These are phyloP conservation scores for Globisporangium perplexum DNA, from an alignment of 352 stramenopile species.

Conservation along the genomic window DNA sequence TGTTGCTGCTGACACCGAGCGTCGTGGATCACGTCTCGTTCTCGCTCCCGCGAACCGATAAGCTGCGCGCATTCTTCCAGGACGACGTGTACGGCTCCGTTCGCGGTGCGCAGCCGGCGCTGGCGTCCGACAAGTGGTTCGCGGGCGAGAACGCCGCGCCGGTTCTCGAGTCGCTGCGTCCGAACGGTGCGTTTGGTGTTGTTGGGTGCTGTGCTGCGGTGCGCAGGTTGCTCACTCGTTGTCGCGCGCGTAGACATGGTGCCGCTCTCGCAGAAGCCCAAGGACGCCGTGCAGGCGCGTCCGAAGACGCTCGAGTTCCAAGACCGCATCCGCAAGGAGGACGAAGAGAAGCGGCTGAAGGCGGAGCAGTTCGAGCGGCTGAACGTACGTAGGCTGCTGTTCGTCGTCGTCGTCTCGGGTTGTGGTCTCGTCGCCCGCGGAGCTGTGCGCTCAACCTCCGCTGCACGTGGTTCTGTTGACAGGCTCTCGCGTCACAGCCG, in stretches of 20 bases:
- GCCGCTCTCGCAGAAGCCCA: constrained; percentile 51
- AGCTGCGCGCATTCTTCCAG: constrained; percentile 73
- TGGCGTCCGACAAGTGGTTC: constrained; percentile 49
- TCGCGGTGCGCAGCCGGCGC: constrained; percentile 19
- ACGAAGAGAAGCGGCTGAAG: constrained; percentile 56
- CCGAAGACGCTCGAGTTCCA: constrained; percentile 74
- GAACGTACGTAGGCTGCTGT: constrained; percentile 25
- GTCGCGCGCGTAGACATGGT: constrained; percentile 34
- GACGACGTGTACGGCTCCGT: constrained; percentile 65
- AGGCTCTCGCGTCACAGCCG: constrained; percentile 62
- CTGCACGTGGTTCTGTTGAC: constrained; percentile 2
- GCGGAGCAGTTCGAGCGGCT: constrained; percentile 64
- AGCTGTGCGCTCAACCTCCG: background rate
- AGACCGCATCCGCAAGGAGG: constrained; percentile 43
- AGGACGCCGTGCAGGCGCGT: constrained; percentile 22
- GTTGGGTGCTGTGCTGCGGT: background rate
- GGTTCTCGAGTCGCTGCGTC: constrained; percentile 49
- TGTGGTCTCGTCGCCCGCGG: background rate
- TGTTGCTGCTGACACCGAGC: constrained; percentile 56
- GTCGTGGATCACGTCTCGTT: constrained; percentile 60
- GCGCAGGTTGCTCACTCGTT: background rate
- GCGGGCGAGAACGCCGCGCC: constrained; percentile 31
- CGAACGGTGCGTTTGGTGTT: constrained; percentile 24
- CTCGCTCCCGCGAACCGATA: constrained; percentile 53
- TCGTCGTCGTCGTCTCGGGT: background rate